Percentiles rank a stretch among this genome's conserved stretches.
phyloP scores from a whole-genome alignment of 352 stramenopile species.

The Phytophthora chlamydospora region DNA sequence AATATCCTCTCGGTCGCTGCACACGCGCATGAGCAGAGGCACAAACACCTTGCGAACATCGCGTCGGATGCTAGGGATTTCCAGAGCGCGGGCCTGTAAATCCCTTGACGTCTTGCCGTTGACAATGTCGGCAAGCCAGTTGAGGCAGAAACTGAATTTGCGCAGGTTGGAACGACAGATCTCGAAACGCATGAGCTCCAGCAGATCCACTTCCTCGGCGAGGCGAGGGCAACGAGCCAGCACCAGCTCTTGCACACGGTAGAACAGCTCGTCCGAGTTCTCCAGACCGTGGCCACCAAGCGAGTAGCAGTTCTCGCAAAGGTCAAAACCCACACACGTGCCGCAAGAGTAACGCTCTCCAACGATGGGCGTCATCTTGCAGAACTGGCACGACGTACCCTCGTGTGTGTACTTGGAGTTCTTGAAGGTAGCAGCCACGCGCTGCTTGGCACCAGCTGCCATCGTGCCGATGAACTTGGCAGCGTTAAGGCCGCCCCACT shows the following conservation, averaged over 20 bases:
- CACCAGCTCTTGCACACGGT: conserved; percentile 80
- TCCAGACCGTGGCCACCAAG: conserved; percentile 83
- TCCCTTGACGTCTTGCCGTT: conserved; percentile 79
- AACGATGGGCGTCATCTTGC: conserved; percentile 78
- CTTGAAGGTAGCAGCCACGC: conserved; percentile 68
- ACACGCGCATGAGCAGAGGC: conserved; percentile 75
- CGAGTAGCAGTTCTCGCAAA: conserved; percentile 85
- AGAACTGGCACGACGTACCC: conserved; percentile 82
- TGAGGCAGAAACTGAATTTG: conserved; percentile 87
- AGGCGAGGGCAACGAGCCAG: conserved; percentile 69
- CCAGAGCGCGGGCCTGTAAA: conserved; percentile 73
- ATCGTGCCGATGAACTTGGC: conserved; percentile 81
- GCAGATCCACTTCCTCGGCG: conserved; percentile 64
- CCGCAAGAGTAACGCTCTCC: conserved; percentile 74
- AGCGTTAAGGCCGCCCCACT: conserved; percentile 63
- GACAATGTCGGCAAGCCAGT: conserved; percentile 85
- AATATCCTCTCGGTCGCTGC: conserved; percentile 80
- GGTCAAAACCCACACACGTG: conserved; percentile 82
- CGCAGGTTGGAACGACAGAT: conserved; percentile 87
- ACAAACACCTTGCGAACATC: conserved; percentile 86
- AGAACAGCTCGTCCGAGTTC: conserved; percentile 88
- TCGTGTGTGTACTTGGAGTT: conserved; percentile 76
- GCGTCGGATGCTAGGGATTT: conserved; percentile 80
- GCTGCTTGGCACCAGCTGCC: conserved; percentile 69
- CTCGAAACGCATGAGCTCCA: conserved; percentile 86